Evolutionary conservation across 2,329 filamentous ascomycete genomes (phyloP), one percentile per base, ranked within the genome.

Genomic region (Exophiala viscosa): DNA sequence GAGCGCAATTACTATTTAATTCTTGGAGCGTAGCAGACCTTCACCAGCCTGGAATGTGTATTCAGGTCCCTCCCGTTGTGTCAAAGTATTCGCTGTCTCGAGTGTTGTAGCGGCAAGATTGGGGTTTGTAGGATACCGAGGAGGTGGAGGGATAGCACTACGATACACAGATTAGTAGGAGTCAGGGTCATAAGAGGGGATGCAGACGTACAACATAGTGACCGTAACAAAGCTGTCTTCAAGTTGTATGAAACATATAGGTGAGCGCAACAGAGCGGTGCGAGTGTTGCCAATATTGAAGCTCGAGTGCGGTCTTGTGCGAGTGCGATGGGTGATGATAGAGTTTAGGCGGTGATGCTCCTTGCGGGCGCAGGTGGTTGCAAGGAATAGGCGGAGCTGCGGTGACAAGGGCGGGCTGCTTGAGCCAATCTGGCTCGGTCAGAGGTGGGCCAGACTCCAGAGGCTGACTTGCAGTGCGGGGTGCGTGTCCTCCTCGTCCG

Each of bases 41-140:
- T 99, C 93, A 70, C 92, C 93, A 43, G 92, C 90, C 39, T 96
- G 84, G 62, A 99, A 85, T 68, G 95, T 88, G 71, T 90, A 89
- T 64, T 96, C 91, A 18, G 88, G 82, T 4, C 88, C 88, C 33
- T 84, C 83, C 18, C 89, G 92, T 64, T 88, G 87, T 52, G 82
- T 83, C 57, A 99, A 76, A 35, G 84, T 86, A 68, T 97, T 99
- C 72, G 93, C 95, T 48, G 92, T 96, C 78, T 99, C 93, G 66
- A 96, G 86, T 70, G 95, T 82, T 34, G 87, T 86, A 34, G 83
- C 77, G 46, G 83, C 78, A 68, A 85, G 79, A 57, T 84, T 84
- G 65, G 84, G 81, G 60, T 83, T 83, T 49, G 85, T 80, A 28
- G 60, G 82, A 76, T 95, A 96, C 70, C 90, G 84, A 55, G 88